Conservation (phyloP, 495 filamentous ascomycete genomes). For the Podospora fimiseda region DNA sequence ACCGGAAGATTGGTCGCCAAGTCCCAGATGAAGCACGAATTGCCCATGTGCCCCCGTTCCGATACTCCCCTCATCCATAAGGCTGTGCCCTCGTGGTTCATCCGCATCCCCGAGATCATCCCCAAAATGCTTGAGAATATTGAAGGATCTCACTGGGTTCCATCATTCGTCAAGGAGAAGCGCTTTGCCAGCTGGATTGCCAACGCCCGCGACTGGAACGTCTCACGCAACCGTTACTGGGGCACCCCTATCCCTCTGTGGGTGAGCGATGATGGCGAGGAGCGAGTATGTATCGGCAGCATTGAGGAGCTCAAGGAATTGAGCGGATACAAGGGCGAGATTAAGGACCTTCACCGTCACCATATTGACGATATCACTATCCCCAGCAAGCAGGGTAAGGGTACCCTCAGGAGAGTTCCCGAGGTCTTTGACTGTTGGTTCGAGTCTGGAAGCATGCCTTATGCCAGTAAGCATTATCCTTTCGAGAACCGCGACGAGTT, state of each 20-base stretch:
- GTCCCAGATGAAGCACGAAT: constrained; percentile 86
- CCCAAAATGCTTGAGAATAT: constrained; percentile 88
- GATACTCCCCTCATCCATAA: constrained; percentile 94
- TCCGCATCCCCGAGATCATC: constrained; percentile 77
- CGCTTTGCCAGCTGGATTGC: constrained; percentile 61
- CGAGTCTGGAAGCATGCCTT: constrained; percentile 90
- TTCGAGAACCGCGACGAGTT: constrained; percentile 89
- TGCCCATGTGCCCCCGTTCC: constrained; percentile 92
- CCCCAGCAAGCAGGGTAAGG: constrained; percentile 85
- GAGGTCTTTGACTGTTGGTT: constrained; percentile 98
- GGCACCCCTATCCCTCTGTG: constrained; percentile 94
- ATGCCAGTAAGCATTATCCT: constrained; percentile 86
- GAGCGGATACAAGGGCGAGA: constrained; percentile 75
- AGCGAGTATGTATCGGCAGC: constrained; percentile 83
- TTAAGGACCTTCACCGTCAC: constrained; percentile 90
- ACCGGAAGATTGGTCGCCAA: constrained; percentile 78
- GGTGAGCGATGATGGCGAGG: constrained; percentile 81
- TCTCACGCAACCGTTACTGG: constrained; percentile 95
- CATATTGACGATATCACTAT: constrained; percentile 96
- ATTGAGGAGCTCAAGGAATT: constrained; percentile 79
- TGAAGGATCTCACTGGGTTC: constrained; percentile 90
- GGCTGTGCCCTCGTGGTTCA: constrained; percentile 93
- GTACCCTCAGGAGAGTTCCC: constrained; percentile 67
- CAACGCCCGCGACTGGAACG: constrained; percentile 96
- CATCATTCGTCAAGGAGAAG: constrained; percentile 83